A percentile compares a stretch with the other conserved stretches of the same genome.
Conservation (phyloP, 2,329 filamentous ascomycete species). For the Sphaerulina musiva region DNA sequence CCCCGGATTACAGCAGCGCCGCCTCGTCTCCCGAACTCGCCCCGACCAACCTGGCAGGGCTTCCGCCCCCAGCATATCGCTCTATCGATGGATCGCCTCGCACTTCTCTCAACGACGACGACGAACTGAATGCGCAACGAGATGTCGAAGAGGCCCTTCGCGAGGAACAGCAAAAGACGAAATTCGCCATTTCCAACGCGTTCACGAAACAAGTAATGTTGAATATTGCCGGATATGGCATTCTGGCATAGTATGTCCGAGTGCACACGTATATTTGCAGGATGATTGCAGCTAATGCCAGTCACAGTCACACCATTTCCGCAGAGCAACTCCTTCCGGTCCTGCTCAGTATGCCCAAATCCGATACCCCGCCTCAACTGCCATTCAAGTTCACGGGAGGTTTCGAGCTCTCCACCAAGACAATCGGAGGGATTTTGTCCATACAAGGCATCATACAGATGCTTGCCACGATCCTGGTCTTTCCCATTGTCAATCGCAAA, state of each 20-base stretch:
- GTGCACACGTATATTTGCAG: too few species aligned
- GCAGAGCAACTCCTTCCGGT: slow-evolving; percentile 92
- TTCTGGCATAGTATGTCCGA: slow-evolving; percentile 80
- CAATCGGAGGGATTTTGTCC: slow-evolving; percentile 81
- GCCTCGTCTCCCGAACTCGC: slow-evolving; percentile 48
- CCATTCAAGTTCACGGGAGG: slow-evolving; percentile 88
- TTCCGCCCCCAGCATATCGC: slow-evolving; percentile 31
- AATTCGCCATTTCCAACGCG: slow-evolving; percentile 47
- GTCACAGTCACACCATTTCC: slow-evolving; percentile 80
- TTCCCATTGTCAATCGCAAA: slow-evolving; percentile 67
- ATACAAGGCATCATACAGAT: slow-evolving; percentile 87
- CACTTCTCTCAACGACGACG: slow-evolving; percentile 15
- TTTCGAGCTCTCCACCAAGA: slow-evolving; percentile 73
- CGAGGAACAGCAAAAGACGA: slow-evolving; percentile 22
- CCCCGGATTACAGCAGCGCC: slow-evolving; percentile 61
- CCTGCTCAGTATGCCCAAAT: slow-evolving; percentile 67
- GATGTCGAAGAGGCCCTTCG: slow-evolving; percentile 28
- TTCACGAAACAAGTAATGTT: slow-evolving; percentile 82
- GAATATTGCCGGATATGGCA: slow-evolving; percentile 83
- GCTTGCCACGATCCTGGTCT: slow-evolving; percentile 74
- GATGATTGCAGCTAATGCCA: neutral
- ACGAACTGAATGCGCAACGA: slow-evolving; percentile 18
- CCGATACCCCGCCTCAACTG: slow-evolving; percentile 49
- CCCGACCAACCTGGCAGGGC: slow-evolving; percentile 21
- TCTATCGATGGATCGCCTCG: slow-evolving; percentile 30